phyloP scores from a whole-genome alignment of 257 asterid species.

The Solanum megistacrolobum region DNA sequence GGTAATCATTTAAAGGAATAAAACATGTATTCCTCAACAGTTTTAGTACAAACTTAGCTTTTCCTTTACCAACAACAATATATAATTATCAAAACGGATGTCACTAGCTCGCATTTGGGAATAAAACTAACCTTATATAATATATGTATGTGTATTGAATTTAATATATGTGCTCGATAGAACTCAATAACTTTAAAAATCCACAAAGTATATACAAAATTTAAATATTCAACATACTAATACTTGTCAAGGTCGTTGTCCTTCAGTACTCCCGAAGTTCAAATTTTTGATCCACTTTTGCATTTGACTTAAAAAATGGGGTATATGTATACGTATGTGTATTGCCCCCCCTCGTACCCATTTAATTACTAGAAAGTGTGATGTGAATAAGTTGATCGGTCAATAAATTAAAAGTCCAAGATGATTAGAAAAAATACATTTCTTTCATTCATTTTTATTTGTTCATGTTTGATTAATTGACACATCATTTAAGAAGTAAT shows the following conservation, averaged over 20 bases:
- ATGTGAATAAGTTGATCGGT: not conserved
- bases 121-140: too few relatives aligned
- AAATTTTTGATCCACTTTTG: not conserved
- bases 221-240: too few relatives aligned
- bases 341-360: not conserved
- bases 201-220: too few relatives aligned
- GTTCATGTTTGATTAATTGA: not conserved
- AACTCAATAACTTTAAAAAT: too few relatives aligned
- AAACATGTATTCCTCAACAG: not conserved
- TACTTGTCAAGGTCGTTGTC: not conserved
- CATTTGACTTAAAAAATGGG: not conserved
- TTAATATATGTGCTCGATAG: too few relatives aligned
- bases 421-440: not conserved
- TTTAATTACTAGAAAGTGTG: not conserved
- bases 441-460: rapidly evolving
- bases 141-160: too few relatives aligned
- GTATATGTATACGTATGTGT: too few relatives aligned
- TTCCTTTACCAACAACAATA: not conserved
- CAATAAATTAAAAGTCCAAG: not conserved
- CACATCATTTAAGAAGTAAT: not conserved
- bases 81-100: not conserved
- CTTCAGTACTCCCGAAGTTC: not conserved
- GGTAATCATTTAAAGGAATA: not conserved
- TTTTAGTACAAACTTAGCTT: not conserved
- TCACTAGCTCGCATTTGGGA: too few relatives aligned